Conservation (phyloP, 2,329 filamentous ascomycete species). For the Aspergillus neotritici region DNA sequence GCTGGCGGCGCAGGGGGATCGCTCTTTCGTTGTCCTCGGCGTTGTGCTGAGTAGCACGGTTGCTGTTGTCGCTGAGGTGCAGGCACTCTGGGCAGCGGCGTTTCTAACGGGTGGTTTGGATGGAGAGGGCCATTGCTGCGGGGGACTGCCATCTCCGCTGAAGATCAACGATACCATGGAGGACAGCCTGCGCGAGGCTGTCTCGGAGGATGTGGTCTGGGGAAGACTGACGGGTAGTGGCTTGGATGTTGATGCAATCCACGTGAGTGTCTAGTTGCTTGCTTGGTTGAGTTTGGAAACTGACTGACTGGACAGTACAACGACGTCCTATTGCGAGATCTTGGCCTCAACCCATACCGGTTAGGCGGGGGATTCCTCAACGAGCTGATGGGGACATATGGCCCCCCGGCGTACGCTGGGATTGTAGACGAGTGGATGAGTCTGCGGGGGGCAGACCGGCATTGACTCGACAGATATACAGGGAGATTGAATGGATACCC, state of each 20-base stretch:
- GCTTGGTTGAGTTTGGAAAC: too few relatives aligned
- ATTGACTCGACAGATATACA: too few relatives aligned
- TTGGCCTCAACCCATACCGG: constrained; percentile 21
- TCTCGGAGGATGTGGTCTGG: constrained; percentile 20
- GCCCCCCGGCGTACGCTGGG: constrained; percentile 18
- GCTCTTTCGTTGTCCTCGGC: constrained; percentile 17
- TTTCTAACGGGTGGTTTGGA: constrained; percentile 18
- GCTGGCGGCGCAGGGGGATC: constrained; percentile 18
- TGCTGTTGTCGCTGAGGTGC: constrained; percentile 20
- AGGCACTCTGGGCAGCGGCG: constrained; percentile 20
- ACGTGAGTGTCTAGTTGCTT: constrained; percentile 6
- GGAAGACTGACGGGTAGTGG: constrained; percentile 16
- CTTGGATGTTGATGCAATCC: constrained; percentile 18
- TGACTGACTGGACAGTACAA: constrained; percentile 17
- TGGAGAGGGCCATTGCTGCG: neutral
- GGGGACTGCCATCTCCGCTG: neutral
- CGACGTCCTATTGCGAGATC: constrained; percentile 19
- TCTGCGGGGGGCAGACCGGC: too few relatives aligned
- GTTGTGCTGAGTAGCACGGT: constrained; percentile 16
- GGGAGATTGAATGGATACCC: too few relatives aligned
- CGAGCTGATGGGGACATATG: constrained; percentile 20
- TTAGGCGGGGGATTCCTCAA: constrained; percentile 14
- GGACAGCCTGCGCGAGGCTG: constrained; percentile 6
- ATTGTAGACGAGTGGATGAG: constrained; percentile 22
- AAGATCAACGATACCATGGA: constrained; percentile 1